Percentiles rank a stretch among this genome's conserved stretches.
These are phyloP conservation scores for Artemisia argyi DNA, from an alignment of 129 eudicot genomes.

Conservation along the genomic window DNA sequence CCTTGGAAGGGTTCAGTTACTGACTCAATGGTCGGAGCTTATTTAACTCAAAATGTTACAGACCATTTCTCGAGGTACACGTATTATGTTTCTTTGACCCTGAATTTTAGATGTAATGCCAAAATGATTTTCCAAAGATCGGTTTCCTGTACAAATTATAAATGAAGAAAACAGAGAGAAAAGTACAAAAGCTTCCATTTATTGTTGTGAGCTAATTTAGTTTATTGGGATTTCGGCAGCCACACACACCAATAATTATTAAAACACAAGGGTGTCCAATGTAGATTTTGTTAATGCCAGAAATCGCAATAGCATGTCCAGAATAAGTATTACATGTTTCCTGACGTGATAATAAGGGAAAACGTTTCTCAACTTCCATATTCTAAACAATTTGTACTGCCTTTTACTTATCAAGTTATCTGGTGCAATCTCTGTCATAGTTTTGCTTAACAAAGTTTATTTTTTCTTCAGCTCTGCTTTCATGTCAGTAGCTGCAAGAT, in stretches of 20 bases:
- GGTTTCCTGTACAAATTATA: neutral
- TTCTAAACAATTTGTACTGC: neutral
- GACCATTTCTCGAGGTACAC: conserved; percentile 75
- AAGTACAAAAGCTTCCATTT: neutral
- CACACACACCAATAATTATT: too few species aligned
- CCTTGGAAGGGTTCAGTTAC: conserved; percentile 78
- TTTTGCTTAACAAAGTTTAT: conserved; percentile 2
- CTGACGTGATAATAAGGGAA: neutral
- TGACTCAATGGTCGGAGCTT: conserved; percentile 77
- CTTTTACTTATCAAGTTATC: neutral
- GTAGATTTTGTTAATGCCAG: neutral
- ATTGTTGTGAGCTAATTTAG: neutral
- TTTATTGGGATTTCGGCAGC: too few species aligned
- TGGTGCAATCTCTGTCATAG: neutral
- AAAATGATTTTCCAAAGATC: neutral
- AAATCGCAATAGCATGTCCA: too few species aligned
- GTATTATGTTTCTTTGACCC: neutral
- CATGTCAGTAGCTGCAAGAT: conserved; percentile 58
- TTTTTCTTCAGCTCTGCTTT: conserved; percentile 56
- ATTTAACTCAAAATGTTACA: conserved; percentile 69
- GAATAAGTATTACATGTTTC: neutral
- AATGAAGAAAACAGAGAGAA: too few species aligned
- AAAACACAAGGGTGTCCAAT: conserved; percentile 1
- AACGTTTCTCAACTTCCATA: neutral
- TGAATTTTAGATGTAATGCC: conserved; percentile 6